phyloP scores from a whole-genome alignment of 352 stramenopile species.

The Thraustochytrium sp. region DNA sequence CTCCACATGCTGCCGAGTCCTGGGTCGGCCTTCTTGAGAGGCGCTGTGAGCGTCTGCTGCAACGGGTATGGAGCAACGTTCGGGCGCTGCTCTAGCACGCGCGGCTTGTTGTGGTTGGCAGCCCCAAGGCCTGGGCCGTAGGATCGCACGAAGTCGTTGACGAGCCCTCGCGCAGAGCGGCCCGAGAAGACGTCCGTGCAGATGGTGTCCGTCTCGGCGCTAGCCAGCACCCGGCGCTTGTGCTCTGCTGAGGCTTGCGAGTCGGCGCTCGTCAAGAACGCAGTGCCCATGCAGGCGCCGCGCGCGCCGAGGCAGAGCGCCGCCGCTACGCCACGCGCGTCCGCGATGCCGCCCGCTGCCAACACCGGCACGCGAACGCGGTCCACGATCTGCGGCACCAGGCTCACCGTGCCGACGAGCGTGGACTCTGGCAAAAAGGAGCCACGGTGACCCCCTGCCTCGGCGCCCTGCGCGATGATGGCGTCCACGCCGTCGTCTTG shows the following conservation, averaged over 20 bases:
- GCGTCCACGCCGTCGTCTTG: slow-evolving; percentile 35
- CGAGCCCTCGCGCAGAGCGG: not conserved
- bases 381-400: slow-evolving; percentile 47
- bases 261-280: slow-evolving; percentile 37
- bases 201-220: slow-evolving; percentile 19
- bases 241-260: not conserved
- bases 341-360: slow-evolving; percentile 40
- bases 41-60: not conserved
- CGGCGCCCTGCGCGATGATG: slow-evolving; percentile 45
- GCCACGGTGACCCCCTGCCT: slow-evolving; percentile 43
- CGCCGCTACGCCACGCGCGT: slow-evolving; percentile 39
- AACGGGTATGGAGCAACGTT: slow-evolving; percentile 32
- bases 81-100: not conserved
- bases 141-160: not conserved
- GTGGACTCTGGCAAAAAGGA: slow-evolving; percentile 22
- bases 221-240: not conserved
- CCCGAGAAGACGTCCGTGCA: slow-evolving; percentile 39
- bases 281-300: slow-evolving; percentile 32
- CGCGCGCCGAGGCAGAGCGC: slow-evolving; percentile 38
- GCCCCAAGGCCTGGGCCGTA: not conserved
- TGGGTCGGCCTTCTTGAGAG: not conserved
- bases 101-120: not conserved
- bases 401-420: slow-evolving; percentile 37
- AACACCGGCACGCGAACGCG: slow-evolving; percentile 33
- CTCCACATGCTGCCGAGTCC: not conserved